Conservation (phyloP, 441 rosid species). For the Melastoma candidum region DNA sequence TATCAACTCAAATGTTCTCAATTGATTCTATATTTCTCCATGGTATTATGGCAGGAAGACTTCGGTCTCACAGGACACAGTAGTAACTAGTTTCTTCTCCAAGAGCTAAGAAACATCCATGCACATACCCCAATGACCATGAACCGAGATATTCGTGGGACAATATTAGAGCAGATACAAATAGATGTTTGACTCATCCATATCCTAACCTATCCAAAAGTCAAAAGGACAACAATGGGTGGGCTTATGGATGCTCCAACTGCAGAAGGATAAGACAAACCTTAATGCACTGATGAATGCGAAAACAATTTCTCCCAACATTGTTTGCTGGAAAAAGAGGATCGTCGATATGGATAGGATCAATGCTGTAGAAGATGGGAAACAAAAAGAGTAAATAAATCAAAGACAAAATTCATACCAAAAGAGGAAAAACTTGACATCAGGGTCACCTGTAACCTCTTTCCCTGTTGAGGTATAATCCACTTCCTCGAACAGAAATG, state of each 20-base stretch:
- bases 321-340: constrained; percentile 95
- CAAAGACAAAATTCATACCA: neutral
- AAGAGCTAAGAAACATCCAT: no score
- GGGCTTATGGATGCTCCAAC: constrained; percentile 6
- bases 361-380: constrained; percentile 47
- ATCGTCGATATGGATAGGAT: constrained; percentile 96
- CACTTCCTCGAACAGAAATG: constrained; percentile 92
- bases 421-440: neutral
- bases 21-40: no score
- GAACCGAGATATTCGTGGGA: neutral
- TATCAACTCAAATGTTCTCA: no score
- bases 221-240: no score
- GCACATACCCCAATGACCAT: no score
- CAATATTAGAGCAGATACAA: constrained; percentile 4
- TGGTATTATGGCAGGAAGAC: no score
- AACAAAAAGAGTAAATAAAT: constrained; percentile 11
- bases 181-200: constrained; percentile 2
- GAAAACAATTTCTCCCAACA: constrained; percentile 97
- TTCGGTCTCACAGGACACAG: no score
- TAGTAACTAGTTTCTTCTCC: no score
- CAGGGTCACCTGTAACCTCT: constrained; percentile 77
- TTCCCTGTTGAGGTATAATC: constrained; percentile 79
- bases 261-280: constrained; percentile 28
- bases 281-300: constrained; percentile 99
- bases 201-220: neutral